Evolutionary conservation across 768 basidiomycete species (phyloP), one percentile per base, ranked within the genome.

Genomic region (Tubosaeta brunneosetosa): DNA sequence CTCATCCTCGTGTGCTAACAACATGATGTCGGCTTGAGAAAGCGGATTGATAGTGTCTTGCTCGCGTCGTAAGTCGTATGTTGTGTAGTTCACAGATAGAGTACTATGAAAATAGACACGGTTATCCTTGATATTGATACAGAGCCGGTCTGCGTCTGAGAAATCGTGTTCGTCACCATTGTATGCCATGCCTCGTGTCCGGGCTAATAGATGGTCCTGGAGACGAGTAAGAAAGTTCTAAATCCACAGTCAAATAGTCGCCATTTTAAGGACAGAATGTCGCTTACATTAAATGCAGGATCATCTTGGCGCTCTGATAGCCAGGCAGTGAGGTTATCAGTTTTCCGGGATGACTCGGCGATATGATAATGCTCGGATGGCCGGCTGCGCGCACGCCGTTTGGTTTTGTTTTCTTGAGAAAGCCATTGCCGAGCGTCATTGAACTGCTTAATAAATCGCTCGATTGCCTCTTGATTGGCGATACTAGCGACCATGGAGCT

Each of bases 1-100:
- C 12, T 55, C 73, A 62, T 27, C 22, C 5, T 47, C 25, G 6
- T 47, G 34, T n/a, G 67, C 52, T 0, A 66, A 53, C 5, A 74
- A 55, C 68, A 77, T 74, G 31, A 80, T 56, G 41, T 76, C 61
- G 3, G 66, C 33, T 2, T 70, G 62, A 3, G 59, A 62, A 1
- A 55, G 47, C 3, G 73, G 69, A 40, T 77, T 76, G 51, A 79
- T 61, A 0, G 66, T 59, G 52, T 80, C 75, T 52, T 77, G 73
- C 2, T 53, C 49, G 45, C 19, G 54, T n/a, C 37, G 48, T 3
- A 66, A 22, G 43, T 70, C 53, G 17, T 70, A 70, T 0, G 65
- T 66, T 0, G 66, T 71, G 43, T 67, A 69, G 34, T 70, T 68
- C 44, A 71, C 40, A 2, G 49, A 51, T 0, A 63, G n/a, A 0